phyloP scores from a whole-genome alignment of 1,139 yeast species.

The Saccharomyces hybrid region DNA sequence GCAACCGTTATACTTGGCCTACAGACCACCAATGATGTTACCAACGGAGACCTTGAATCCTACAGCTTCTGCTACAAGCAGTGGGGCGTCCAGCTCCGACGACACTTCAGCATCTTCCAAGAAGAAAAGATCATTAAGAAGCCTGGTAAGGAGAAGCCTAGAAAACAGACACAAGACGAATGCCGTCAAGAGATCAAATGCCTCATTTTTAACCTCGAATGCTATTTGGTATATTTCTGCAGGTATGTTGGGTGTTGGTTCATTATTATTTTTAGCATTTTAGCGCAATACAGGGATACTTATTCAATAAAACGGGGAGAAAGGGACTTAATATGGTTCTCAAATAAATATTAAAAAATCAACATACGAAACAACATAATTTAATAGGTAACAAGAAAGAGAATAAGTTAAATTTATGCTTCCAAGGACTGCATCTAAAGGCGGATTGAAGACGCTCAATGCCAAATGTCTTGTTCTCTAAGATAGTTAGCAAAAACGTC shows the following conservation, averaged over 20 bases:
- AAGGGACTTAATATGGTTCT: conserved; percentile 9
- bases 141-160: conserved; percentile 56
- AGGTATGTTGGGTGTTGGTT: conserved; percentile 26
- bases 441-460: background rate
- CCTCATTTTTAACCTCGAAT: conserved; percentile 14
- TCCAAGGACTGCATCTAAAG: background rate
- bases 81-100: conserved; percentile 31
- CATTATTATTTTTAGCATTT: conserved; percentile 22
- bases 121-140: conserved; percentile 35
- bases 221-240: conserved; percentile 26
- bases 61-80: conserved; percentile 38
- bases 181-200: conserved; percentile 36
- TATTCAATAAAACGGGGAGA: background rate
- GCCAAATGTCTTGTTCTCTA: background rate
- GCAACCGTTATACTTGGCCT: conserved; percentile 86
- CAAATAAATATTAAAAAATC: background rate
- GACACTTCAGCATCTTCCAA: conserved; percentile 24
- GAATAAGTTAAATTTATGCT: background rate
- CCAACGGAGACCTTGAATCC: conserved; percentile 91
- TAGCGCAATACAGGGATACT: conserved; percentile 5
- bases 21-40: conserved; percentile 90
- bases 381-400: background rate
- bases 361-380: background rate
- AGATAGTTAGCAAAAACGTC: background rate
- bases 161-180: conserved; percentile 76